Evolutionary conservation across 371 early-diverging fungal genomes (phyloP).

Genomic region (Mortierella sp.): DNA sequence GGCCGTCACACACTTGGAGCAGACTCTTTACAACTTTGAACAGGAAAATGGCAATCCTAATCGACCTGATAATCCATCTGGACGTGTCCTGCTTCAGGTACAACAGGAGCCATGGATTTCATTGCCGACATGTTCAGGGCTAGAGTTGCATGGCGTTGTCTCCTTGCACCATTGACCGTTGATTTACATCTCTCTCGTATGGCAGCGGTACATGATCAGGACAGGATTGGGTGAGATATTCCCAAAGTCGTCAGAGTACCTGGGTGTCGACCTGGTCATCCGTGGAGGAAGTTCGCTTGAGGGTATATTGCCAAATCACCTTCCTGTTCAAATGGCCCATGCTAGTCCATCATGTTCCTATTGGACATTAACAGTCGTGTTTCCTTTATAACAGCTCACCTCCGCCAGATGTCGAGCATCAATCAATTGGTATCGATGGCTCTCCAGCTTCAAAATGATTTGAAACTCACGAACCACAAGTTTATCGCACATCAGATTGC

Average conservation of each 20-base stretch:
- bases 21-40: constrained; percentile 25
- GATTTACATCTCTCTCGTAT: background rate
- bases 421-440: constrained; percentile 62
- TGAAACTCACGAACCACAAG: constrained; percentile 58
- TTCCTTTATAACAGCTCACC: constrained; percentile 37
- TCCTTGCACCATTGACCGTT: background rate
- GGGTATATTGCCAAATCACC: background rate
- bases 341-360: too few relatives aligned
- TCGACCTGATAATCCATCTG: constrained; percentile 15
- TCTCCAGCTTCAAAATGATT: constrained; percentile 59
- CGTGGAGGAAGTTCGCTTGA: constrained; percentile 35
- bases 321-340: too few relatives aligned
- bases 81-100: constrained; percentile 34
- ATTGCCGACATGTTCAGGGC: too few relatives aligned
- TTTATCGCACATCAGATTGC: constrained; percentile 68
- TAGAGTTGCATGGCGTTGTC: too few relatives aligned
- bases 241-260: constrained; percentile 39
- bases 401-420: constrained; percentile 51
- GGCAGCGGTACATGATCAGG: constrained; percentile 42
- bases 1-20: constrained; percentile 31
- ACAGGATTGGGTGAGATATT: constrained; percentile 43
- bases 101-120: background rate
- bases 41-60: constrained; percentile 19
- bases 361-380: too few relatives aligned
- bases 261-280: constrained; percentile 36